Conservation (phyloP, 495 filamentous ascomycete species). For the Neurospora africana region DNA sequence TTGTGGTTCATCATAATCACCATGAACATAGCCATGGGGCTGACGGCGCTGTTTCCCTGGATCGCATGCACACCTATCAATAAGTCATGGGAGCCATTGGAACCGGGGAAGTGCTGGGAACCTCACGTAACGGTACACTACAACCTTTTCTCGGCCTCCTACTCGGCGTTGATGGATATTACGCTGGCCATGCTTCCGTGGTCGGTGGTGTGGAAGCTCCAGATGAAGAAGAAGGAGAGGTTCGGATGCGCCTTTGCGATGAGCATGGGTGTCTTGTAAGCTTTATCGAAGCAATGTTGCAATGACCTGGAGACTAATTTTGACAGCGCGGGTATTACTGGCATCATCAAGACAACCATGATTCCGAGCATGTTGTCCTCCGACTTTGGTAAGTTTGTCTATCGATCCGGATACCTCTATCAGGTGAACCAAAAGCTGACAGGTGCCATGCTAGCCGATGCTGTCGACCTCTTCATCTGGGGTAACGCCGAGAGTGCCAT, state of each 20-base stretch:
- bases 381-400: slow-evolving; percentile 3
- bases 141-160: slow-evolving; percentile 17
- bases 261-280: slow-evolving; percentile 21
- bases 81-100: slow-evolving; percentile 22
- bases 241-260: slow-evolving; percentile 28
- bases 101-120: slow-evolving; percentile 26
- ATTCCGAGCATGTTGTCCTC: slow-evolving; percentile 7
- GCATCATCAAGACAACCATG: slow-evolving; percentile 17
- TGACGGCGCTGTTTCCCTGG: slow-evolving; percentile 32
- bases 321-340: slow-evolving; percentile 19
- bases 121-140: slow-evolving; percentile 6
- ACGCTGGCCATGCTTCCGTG: slow-evolving; percentile 25
- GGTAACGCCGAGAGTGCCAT: slow-evolving; percentile 23
- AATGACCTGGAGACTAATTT: background rate
- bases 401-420: background rate
- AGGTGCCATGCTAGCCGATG: slow-evolving; percentile 4
- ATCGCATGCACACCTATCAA: slow-evolving; percentile 25
- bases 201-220: slow-evolving; percentile 21
- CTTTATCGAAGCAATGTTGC: background rate
- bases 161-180: slow-evolving; percentile 23
- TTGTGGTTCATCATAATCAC: slow-evolving; percentile 22
- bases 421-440: background rate
- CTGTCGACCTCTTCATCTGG: slow-evolving; percentile 14
- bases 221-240: slow-evolving; percentile 28
- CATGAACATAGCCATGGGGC: slow-evolving; percentile 27